A percentile compares a stretch with the other conserved stretches of the same genome.
phyloP scores from a whole-genome alignment of 768 basidiomycete species.

The Trametes cinnabarina region DNA sequence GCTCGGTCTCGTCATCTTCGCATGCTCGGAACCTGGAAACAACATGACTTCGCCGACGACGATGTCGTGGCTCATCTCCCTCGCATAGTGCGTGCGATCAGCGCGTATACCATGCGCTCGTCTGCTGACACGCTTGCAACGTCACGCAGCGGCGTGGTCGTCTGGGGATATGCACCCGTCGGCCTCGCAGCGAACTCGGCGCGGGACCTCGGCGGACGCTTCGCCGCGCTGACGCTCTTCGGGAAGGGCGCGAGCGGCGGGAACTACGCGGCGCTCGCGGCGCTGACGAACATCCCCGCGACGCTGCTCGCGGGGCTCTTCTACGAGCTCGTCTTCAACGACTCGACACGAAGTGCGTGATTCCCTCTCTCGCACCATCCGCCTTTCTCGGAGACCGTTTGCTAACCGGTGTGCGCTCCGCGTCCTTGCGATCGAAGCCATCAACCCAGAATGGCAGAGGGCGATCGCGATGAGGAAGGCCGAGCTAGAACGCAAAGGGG shows the following conservation, averaged over 20 bases:
- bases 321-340: constrained; percentile 57
- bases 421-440: not conserved
- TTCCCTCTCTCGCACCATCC: no score
- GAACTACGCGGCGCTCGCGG: constrained; percentile 58
- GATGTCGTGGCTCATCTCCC: constrained; percentile 51
- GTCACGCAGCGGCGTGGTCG: constrained; percentile 45
- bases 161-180: constrained; percentile 59
- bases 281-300: constrained; percentile 65
- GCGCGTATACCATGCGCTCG: not conserved
- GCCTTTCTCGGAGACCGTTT: not conserved
- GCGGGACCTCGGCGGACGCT: constrained; percentile 63
- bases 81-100: constrained; percentile 52
- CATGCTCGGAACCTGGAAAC: constrained; percentile 56
- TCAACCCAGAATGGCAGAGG: constrained; percentile 10
- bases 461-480: not conserved
- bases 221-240: constrained; percentile 63
- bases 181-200: constrained; percentile 64
- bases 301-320: constrained; percentile 51
- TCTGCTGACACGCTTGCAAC: not conserved
- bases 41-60: constrained; percentile 50
- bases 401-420: not conserved
- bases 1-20: constrained; percentile 52
- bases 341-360: constrained; percentile 36
- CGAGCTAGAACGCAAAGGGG: constrained; percentile 8
- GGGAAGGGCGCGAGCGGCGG: constrained; percentile 52